Base-by-base conservation (phyloP, 164 flowering plant species). In the Magnolia sinica region DNA sequence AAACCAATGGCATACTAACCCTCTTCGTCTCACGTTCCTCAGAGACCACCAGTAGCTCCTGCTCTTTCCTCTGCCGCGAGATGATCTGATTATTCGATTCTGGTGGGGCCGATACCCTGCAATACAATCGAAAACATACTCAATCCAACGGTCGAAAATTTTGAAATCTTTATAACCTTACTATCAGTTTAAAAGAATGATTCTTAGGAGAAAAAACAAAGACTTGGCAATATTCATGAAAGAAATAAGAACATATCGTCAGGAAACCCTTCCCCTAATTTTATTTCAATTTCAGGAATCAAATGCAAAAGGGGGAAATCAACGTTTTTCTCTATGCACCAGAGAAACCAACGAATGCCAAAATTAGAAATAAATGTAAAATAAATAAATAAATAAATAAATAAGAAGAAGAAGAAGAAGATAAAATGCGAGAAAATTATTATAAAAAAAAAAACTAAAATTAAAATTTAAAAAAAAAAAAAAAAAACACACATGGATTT, bases 1-100 rank as follows among this genome's bases (percentile, higher is more conserved):
- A 55, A 14, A 4, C 7, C 2, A 31, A 31, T 4, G 31, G 19
- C 18, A 18, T 24, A 86, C 74, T n/a, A 5, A 81, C 91, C 84
- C 84, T 84, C 66, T 83, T 87, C n/a, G 86, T 81, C 7, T 72
- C 51, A 76, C 91, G 86, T 63, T 90, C 96, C 50, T 86, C 91
- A 7, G 92, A 74, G 14, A 88, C 74, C 58, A 89, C 75, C 78
- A 86, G 85, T 58, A 88, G 74, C 84, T 90, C 94, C 72, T 91
- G 96, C 13, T 90, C 93, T 37, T 75, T 87, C 31, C 86, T 85
- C 23, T 75, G 88, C 79, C 66, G 81, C 2, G 90, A 76, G 18
- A 89, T 76, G 64, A 89, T 81, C 81, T 82, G 91, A 49, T 79
- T 79, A 65, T 79, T 79, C 19, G 90, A 85, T 79, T 90, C 95